Percentiles rank a stretch among this genome's conserved stretches.
These are phyloP conservation scores for Fusarium austroafricanum DNA, from an alignment of 2,329 filamentous ascomycete genomes.

Conservation along the genomic window DNA sequence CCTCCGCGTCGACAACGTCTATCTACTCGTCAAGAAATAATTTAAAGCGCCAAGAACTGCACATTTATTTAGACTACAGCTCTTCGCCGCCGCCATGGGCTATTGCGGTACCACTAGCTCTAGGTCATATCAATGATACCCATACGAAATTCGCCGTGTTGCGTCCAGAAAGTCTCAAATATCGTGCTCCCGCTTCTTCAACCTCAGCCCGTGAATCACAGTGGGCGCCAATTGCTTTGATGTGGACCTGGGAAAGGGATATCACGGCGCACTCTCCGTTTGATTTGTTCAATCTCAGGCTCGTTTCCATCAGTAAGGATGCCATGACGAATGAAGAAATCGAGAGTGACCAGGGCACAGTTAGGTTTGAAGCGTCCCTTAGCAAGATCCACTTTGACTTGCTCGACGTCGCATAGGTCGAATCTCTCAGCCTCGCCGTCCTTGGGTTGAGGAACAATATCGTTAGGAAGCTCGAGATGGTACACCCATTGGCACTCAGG, in stretches of 20 bases:
- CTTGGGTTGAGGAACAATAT: constrained; percentile 77
- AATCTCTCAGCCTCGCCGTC: constrained; percentile 94
- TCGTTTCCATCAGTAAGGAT: constrained; percentile 85
- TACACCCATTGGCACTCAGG: constrained; percentile 94
- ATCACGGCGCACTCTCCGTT: constrained; percentile 78
- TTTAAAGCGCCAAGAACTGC: constrained; percentile 16
- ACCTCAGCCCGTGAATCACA: constrained; percentile 11
- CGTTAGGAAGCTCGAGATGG: constrained; percentile 80
- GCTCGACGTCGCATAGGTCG: constrained; percentile 78
- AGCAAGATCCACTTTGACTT: constrained; percentile 77
- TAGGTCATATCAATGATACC: constrained; percentile 44
- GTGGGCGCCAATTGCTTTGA: constrained; percentile 50
- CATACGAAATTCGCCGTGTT: constrained; percentile 34
- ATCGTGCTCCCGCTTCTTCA: constrained; percentile 4
- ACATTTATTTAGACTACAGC: constrained; percentile 27
- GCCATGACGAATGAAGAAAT: constrained; percentile 90
- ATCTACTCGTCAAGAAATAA: constrained; percentile 93
- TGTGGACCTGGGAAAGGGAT: constrained; percentile 83
- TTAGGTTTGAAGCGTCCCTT: constrained; percentile 91
- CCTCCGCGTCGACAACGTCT: constrained; percentile 91
- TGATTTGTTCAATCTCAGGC: constrained; percentile 80
- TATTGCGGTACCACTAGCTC: constrained; percentile 34
- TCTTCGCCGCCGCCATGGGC: constrained; percentile 9
- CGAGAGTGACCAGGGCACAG: constrained; percentile 83
- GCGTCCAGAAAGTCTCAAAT: constrained; percentile 16